phyloP scores from a whole-genome alignment of 1,284 basidiomycete species.

The Cutaneotrichosporon mucoides region DNA sequence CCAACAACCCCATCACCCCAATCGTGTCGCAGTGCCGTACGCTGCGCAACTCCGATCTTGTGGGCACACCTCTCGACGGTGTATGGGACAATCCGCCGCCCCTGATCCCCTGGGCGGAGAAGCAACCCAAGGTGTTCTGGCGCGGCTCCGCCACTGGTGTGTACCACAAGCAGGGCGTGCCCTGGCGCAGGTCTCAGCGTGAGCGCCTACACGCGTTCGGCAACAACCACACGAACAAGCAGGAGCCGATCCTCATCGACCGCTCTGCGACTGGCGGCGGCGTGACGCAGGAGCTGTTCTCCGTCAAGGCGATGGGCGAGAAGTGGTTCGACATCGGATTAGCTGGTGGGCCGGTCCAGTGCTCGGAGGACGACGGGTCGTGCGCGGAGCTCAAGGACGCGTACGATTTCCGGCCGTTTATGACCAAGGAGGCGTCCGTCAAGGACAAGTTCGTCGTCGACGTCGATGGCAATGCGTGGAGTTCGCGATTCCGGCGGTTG shows the following conservation, averaged over 20 bases:
- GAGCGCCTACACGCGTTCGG: conserved; percentile 44
- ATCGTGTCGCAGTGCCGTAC: conserved; percentile 20
- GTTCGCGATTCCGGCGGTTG: conserved; percentile 44
- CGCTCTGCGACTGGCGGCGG: conserved; percentile 1
- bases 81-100: conserved; percentile 15
- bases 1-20: conserved; percentile 19
- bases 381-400: conserved; percentile 42
- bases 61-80: conserved; percentile 38
- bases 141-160: conserved; percentile 51
- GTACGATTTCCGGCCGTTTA: conserved; percentile 39
- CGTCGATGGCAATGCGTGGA: conserved; percentile 52
- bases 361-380: conserved; percentile 41
- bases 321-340: conserved; percentile 40
- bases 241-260: conserved; percentile 18
- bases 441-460: conserved; percentile 50
- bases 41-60: conserved; percentile 31
- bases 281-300: conserved; percentile 16
- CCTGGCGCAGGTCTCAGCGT: conserved; percentile 48
- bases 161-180: conserved; percentile 38
- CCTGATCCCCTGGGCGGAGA: conserved; percentile 42
- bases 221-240: conserved; percentile 23
- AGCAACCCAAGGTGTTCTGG: conserved; percentile 28
- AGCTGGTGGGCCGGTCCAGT: conserved; percentile 40
- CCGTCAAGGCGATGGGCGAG: conserved; percentile 27
- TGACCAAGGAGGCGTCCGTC: conserved; percentile 15